Base-by-base conservation (phyloP, 176 grass and related monocot genomes). In the Musa acuminata region DNA sequence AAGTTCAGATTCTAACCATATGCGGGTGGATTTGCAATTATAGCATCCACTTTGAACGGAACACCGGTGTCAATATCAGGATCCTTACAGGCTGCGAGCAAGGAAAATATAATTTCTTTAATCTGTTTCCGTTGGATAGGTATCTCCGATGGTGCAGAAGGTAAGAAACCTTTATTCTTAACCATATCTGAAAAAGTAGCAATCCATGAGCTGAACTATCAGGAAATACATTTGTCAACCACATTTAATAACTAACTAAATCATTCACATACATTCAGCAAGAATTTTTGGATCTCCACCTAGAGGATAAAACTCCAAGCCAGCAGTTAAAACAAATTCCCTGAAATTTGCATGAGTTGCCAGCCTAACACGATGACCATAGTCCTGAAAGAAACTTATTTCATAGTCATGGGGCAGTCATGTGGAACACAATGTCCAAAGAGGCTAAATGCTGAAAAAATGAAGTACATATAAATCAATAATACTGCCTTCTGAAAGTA, bases 281-380 rank as follows among this genome's bases (percentile, higher is more conserved):
- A 94, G 84, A 78, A 99, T 23, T 87, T 99, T 99, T 16, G 91
- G 95, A 29, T 99, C 95, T 82, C 95, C 95, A 60, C 95, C 90
- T 65, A 99, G 82, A 48, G 90, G 95, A 35, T 86, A 99, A 83
- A 99, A 99, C 76, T 99, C 95, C 78, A 99, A 65, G 14, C 90
- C 90, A 68, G 95, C 90, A 71, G 80, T 89, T 64, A 99, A 72
- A 64, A 99, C 82, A 71, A 99, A 99, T 79, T 99, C 95, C 76
- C 94, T 94, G 63, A 91, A 99, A 73, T 99, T 99, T n/a, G 86
- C 90, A 83, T 99, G 95, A 72, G 86, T 91, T 76, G 95, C 95
- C 72, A 99, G 69, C 77, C 95, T 89, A 55, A 99, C 90, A 72
- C 95, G 90, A 81, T 99, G 95, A 50, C 95, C 90, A 69, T 87